A percentile compares a stretch with the other conserved stretches of the same genome.
These are phyloP conservation scores for Durio zibethinus DNA, from an alignment of 345 rosid genomes.

Conservation along the genomic window DNA sequence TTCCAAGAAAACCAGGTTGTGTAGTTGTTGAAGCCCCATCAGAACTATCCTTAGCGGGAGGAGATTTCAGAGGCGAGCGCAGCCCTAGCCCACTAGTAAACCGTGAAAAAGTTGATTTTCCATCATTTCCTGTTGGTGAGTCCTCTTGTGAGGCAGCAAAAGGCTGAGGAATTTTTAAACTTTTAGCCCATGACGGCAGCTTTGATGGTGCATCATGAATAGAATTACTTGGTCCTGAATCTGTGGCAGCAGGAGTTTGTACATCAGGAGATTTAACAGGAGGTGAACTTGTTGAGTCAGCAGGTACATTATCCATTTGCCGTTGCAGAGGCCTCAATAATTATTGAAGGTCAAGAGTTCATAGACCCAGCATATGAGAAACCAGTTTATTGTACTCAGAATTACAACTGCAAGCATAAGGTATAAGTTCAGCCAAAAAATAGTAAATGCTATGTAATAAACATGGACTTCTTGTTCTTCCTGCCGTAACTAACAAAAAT, in stretches of 20 bases:
- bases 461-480: not conserved
- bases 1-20: conserved; percentile 62
- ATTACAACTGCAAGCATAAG: conserved; percentile 17
- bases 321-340: conserved; percentile 9
- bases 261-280: conserved; percentile 37
- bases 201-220: conserved; percentile 51
- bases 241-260: conserved; percentile 38
- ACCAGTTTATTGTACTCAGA: not conserved
- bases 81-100: conserved; percentile 70
- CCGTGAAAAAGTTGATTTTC: conserved; percentile 69
- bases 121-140: conserved; percentile 45
- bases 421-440: not conserved
- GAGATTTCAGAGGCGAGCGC: conserved; percentile 67
- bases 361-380: conserved; percentile 11
- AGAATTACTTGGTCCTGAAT: conserved; percentile 35
- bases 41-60: conserved; percentile 44
- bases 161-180: conserved; percentile 71
- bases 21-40: conserved; percentile 46
- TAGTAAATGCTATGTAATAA: not conserved
- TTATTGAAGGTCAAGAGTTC: conserved; percentile 15
- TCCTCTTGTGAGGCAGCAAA: conserved; percentile 39
- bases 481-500: not conserved
- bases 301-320: conserved; percentile 45
- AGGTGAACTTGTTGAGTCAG: conserved; percentile 43
- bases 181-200: conserved; percentile 70